These are phyloP conservation scores for Xanthoconium purpureum DNA, from an alignment of 768 basidiomycete genomes.

Conservation along the genomic window DNA sequence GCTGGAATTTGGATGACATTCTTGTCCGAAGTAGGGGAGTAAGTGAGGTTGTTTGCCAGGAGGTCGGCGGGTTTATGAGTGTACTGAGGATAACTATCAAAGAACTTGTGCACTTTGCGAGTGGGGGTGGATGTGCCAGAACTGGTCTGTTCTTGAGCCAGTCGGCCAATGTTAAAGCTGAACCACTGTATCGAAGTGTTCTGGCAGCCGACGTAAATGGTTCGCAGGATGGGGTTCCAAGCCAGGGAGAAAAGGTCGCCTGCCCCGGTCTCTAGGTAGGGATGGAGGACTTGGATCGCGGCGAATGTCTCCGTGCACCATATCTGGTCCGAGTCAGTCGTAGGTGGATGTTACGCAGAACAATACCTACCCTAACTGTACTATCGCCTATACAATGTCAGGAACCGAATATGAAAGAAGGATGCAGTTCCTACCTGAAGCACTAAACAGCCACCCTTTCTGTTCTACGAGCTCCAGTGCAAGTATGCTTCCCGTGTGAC, in stretches of 20 bases:
- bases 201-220: slow-evolving; percentile 85
- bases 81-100: slow-evolving; percentile 82
- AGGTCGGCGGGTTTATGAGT: slow-evolving; percentile 67
- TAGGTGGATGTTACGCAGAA: background rate
- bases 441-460: slow-evolving; percentile 84
- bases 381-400: slow-evolving; percentile 63
- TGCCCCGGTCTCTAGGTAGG: slow-evolving; percentile 75
- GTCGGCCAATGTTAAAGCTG: slow-evolving; percentile 40
- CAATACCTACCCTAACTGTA: slow-evolving; percentile 65
- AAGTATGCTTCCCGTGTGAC: slow-evolving; percentile 83
- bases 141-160: slow-evolving; percentile 6
- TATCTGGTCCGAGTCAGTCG: slow-evolving; percentile 45
- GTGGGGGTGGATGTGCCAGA: slow-evolving; percentile 37
- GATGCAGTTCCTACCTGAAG: slow-evolving; percentile 58
- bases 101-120: slow-evolving; percentile 80
- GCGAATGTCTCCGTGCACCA: slow-evolving; percentile 74
- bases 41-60: slow-evolving; percentile 53
- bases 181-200: slow-evolving; percentile 93
- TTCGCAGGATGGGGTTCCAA: slow-evolving; percentile 67
- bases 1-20: slow-evolving; percentile 52
- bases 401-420: background rate
- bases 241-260: slow-evolving; percentile 86
- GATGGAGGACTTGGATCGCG: slow-evolving; percentile 69
- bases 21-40: slow-evolving; percentile 31
- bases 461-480: slow-evolving; percentile 73